These are phyloP conservation scores for Suillus placidus DNA, from an alignment of 768 basidiomycete genomes.

Conservation along the genomic window DNA sequence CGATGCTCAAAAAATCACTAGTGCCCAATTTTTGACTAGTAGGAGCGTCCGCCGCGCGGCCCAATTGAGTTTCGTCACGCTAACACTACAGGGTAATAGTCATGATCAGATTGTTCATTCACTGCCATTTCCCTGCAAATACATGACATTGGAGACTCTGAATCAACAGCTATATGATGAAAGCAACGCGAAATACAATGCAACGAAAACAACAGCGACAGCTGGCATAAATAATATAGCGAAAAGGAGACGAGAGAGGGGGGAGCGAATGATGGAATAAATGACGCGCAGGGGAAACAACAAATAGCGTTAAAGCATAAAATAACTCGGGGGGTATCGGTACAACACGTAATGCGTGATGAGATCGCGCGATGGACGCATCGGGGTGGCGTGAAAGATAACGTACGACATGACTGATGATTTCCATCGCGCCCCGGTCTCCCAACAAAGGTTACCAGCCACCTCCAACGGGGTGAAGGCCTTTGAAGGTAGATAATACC, in stretches of 20 bases:
- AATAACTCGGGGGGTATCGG: conserved; percentile 23
- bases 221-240: conserved; percentile 4
- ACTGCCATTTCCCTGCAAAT: not conserved
- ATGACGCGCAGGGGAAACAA: conserved; percentile 7
- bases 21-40: not conserved
- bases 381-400: conserved; percentile 1
- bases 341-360: conserved; percentile 23
- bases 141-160: not conserved
- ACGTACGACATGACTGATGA: not conserved
- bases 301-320: conserved; percentile 36
- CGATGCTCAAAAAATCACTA: not conserved
- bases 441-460: not conserved
- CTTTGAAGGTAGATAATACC: not conserved
- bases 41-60: not conserved
- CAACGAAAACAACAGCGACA: conserved; percentile 3
- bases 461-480: not conserved
- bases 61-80: not conserved
- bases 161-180: not conserved
- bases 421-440: not conserved
- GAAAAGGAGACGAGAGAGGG: not conserved
- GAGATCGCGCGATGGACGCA: conserved; percentile 22
- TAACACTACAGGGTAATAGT: not conserved
- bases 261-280: not conserved
- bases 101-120: not conserved
- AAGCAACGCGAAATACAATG: not conserved